phyloP scores from a whole-genome alignment of 306 rosid species.

The Begonia masoniana region DNA sequence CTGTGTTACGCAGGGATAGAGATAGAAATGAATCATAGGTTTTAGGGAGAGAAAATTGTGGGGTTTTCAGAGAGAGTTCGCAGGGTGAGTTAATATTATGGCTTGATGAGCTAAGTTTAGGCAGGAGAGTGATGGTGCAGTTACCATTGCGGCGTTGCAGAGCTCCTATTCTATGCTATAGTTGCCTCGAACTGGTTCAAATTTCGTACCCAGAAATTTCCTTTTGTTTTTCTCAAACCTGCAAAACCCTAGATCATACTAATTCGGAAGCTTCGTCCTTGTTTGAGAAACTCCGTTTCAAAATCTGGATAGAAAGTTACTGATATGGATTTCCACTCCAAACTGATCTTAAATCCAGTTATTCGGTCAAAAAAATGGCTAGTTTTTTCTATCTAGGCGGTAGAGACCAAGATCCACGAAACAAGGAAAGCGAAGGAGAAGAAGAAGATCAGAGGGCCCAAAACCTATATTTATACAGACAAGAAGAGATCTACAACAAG shows the following conservation, averaged over 20 bases:
- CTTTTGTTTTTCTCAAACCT: neutral
- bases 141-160: conserved; percentile 99
- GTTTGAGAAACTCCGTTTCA: neutral
- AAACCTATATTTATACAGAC: conserved; percentile 8
- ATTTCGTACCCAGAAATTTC: conserved; percentile 1
- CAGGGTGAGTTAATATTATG: too few relatives aligned
- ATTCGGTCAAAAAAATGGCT: conserved; percentile 65
- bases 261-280: conserved; percentile 2
- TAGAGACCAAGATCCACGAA: conserved; percentile 21
- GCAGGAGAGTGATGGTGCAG: conserved; percentile 42
- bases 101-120: too few relatives aligned
- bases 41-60: neutral
- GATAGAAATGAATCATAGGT: neutral
- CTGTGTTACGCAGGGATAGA: neutral
- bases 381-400: conserved; percentile 81
- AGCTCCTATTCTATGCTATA: conserved; percentile 79
- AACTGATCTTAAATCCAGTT: conserved; percentile 38
- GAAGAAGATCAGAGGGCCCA: conserved; percentile 18
- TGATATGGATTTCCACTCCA: conserved; percentile 67
- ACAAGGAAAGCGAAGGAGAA: conserved; percentile 16
- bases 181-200: conserved; percentile 36
- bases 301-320: conserved; percentile 10
- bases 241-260: neutral
- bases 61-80: neutral
- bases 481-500: conserved; percentile 11